Evolutionary conservation across 768 basidiomycete species (phyloP).

Genomic region (Russula abietina): DNA sequence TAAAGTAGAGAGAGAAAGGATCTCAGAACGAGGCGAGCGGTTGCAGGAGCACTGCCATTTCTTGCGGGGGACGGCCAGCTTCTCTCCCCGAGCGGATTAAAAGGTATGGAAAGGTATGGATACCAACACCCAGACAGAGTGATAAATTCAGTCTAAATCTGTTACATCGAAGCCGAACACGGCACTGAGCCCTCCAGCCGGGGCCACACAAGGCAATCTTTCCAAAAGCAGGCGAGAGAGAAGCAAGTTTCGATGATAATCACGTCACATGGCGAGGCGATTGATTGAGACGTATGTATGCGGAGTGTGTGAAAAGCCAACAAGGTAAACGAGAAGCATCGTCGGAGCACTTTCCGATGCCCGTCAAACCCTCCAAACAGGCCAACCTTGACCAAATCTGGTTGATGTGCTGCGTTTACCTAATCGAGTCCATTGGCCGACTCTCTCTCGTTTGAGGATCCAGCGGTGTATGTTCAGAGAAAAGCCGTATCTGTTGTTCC

Average conservation of each 20-base stretch:
- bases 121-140: conserved; percentile 17
- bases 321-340: conserved; percentile 12
- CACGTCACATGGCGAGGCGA: conserved; percentile 16
- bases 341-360: background rate
- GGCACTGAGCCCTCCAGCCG: conserved; percentile 6
- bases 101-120: conserved; percentile 9
- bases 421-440: background rate
- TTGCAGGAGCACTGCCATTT: conserved; percentile 20
- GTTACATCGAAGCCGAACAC: conserved; percentile 19
- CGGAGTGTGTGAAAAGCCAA: conserved; percentile 3
- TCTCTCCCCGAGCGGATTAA: conserved; percentile 9
- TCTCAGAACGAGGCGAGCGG: conserved; percentile 8
- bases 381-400: conserved; percentile 1
- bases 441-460: background rate
- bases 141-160: conserved; percentile 7
- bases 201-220: conserved; percentile 15
- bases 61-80: conserved; percentile 7
- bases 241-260: conserved; percentile 7
- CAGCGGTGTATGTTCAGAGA: background rate
- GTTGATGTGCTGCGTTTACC: background rate
- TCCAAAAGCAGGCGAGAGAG: conserved; percentile 16
- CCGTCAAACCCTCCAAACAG: conserved; percentile 2
- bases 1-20: conserved; percentile 10
- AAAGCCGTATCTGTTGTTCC: background rate
- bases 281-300: conserved; percentile 10